These are phyloP conservation scores for Albifimbria verrucaria DNA, from an alignment of 2,329 filamentous ascomycete species.

Conservation along the genomic window DNA sequence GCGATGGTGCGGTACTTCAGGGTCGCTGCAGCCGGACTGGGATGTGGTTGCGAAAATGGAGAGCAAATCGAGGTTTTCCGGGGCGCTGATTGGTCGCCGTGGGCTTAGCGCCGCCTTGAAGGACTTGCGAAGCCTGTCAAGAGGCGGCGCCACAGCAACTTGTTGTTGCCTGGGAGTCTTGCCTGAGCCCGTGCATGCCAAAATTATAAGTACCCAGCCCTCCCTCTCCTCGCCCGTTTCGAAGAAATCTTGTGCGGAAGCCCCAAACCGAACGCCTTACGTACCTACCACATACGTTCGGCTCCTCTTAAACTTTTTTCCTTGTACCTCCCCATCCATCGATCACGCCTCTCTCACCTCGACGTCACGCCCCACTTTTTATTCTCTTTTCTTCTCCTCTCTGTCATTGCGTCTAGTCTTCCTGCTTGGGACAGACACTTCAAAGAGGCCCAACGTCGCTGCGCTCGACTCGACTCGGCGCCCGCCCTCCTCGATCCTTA, in stretches of 20 bases:
- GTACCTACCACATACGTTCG: constrained; percentile 46
- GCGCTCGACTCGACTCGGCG: not conserved
- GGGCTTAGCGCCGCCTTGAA: constrained; percentile 32
- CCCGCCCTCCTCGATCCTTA: not conserved
- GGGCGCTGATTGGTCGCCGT: constrained; percentile 34
- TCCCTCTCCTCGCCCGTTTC: constrained; percentile 49
- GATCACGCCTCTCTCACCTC: constrained; percentile 17
- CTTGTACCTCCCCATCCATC: constrained; percentile 27
- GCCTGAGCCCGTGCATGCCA: constrained; percentile 33
- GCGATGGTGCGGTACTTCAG: constrained; percentile 37
- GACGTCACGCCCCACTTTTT: constrained; percentile 31
- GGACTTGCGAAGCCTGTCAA: constrained; percentile 33
- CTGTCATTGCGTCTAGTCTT: no score
- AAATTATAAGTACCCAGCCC: constrained; percentile 56
- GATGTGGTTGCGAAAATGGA: constrained; percentile 31
- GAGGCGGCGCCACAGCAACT: constrained; percentile 39
- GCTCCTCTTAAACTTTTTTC: constrained; percentile 31
- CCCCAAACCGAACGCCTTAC: constrained; percentile 52
- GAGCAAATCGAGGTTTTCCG: constrained; percentile 33
- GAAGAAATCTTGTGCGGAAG: constrained; percentile 50
- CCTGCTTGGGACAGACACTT: no score
- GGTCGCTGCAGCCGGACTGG: constrained; percentile 27
- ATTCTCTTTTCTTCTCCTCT: constrained; percentile 6
- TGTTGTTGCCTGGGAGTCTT: constrained; percentile 41
- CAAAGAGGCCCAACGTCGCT: no score